Evolutionary conservation across 352 stramenopile genomes (phyloP).

Genomic region (Phytophthora megakarya): DNA sequence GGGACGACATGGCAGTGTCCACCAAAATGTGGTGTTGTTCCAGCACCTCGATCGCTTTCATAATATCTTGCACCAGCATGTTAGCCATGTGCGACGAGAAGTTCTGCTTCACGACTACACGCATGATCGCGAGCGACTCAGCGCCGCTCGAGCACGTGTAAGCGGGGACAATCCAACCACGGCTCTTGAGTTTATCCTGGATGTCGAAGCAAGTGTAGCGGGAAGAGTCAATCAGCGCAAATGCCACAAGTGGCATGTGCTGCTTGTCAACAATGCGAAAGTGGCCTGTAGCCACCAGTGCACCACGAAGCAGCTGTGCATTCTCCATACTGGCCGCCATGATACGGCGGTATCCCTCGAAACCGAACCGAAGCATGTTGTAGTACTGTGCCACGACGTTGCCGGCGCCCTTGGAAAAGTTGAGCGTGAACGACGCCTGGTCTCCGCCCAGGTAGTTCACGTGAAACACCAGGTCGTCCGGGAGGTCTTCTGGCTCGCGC

Average conservation of each 20-base stretch:
- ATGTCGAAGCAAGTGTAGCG: constrained; percentile 91
- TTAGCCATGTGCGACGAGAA: constrained; percentile 89
- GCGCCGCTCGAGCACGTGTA: constrained; percentile 88
- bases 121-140: constrained; percentile 89
- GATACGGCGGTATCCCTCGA: constrained; percentile 88
- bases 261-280: constrained; percentile 91
- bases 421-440: constrained; percentile 92
- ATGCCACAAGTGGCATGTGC: constrained; percentile 91
- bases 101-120: constrained; percentile 92
- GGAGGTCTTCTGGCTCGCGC: constrained; percentile 80
- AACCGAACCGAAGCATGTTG: constrained; percentile 93
- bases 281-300: constrained; percentile 79
- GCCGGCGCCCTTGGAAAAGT: constrained; percentile 92
- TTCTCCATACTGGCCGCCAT: constrained; percentile 92
- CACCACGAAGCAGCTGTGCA: constrained; percentile 72
- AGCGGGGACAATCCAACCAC: constrained; percentile 90
- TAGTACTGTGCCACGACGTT: constrained; percentile 93
- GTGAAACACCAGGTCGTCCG: constrained; percentile 89
- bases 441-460: constrained; percentile 93
- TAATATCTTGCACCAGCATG: constrained; percentile 88
- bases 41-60: constrained; percentile 81
- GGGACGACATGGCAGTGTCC: constrained; percentile 77
- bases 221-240: constrained; percentile 80
- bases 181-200: constrained; percentile 86
- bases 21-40: constrained; percentile 81